Conservation (phyloP, 306 rosid species). For the Hippophae rhamnoides region DNA sequence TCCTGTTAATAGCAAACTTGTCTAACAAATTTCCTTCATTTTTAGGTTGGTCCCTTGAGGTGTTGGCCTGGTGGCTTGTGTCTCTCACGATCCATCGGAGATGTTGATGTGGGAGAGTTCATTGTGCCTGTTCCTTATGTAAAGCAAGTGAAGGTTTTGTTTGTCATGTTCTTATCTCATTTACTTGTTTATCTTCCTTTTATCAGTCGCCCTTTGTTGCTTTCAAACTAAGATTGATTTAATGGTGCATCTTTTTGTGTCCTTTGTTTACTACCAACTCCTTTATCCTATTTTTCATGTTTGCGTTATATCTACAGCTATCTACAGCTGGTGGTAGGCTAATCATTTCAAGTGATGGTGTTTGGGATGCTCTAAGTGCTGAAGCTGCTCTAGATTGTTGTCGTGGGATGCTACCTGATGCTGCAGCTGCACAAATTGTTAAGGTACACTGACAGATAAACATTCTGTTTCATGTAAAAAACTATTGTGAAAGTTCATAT, state of each 20-base stretch:
- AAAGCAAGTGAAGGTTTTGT: constrained; percentile 88
- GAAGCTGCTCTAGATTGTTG: constrained; percentile 79
- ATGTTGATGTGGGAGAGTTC: constrained; percentile 91
- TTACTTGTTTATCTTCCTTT: background rate
- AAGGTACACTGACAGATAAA: constrained; percentile 41
- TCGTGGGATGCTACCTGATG: constrained; percentile 74
- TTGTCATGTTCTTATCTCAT: constrained; percentile 15
- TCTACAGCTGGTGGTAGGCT: constrained; percentile 92
- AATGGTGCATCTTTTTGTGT: background rate
- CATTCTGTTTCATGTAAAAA: constrained; percentile 16
- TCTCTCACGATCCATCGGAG: constrained; percentile 93
- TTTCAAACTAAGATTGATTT: background rate
- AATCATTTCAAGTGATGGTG: constrained; percentile 93
- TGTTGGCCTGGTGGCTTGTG: constrained; percentile 99
- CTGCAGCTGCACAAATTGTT: constrained; percentile 85
- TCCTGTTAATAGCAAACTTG: background rate
- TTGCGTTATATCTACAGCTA: constrained; percentile 38
- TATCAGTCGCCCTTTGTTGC: background rate
- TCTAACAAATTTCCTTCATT: constrained; percentile 3
- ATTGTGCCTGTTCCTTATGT: constrained; percentile 94
- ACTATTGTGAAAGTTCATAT: constrained; percentile 5
- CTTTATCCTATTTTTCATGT: background rate
- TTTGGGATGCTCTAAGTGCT: constrained; percentile 87
- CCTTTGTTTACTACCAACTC: background rate
- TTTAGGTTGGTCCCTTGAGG: constrained; percentile 91